phyloP scores from a whole-genome alignment of 257 asterid genomes.

The Salvia miltiorrhiza region DNA sequence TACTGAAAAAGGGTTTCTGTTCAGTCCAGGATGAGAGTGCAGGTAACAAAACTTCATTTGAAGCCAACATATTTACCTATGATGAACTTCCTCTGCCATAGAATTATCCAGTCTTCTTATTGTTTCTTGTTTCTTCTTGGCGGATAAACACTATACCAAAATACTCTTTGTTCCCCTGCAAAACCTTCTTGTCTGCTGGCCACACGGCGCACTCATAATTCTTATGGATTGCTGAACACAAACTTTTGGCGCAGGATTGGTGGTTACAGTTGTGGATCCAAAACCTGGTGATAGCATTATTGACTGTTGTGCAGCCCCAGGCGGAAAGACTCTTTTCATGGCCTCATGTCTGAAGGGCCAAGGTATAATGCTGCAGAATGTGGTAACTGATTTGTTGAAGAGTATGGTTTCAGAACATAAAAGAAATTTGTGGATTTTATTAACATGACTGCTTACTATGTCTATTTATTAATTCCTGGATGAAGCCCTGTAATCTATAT shows the following conservation, averaged over 20 bases:
- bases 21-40: slow-evolving; percentile 99
- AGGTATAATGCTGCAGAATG: slow-evolving; percentile 39
- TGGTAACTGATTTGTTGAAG: background rate
- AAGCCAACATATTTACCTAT: background rate
- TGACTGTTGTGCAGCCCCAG: slow-evolving; percentile 99
- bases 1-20: slow-evolving; percentile 75
- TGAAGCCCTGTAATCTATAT: background rate
- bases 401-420: too few relatives aligned
- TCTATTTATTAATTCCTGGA: background rate
- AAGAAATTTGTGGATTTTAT: too few relatives aligned
- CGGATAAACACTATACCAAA: background rate
- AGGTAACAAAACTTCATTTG: slow-evolving; percentile 40
- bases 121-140: background rate
- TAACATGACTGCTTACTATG: too few relatives aligned
- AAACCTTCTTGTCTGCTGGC: background rate
- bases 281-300: slow-evolving; percentile 80
- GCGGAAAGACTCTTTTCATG: slow-evolving; percentile 95
- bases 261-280: slow-evolving; percentile 75
- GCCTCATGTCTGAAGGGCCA: slow-evolving; percentile 74
- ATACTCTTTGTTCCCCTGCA: background rate
- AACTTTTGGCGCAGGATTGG: slow-evolving; percentile 59
- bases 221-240: slow-evolving; percentile 1
- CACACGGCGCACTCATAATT: background rate
- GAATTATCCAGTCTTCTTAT: background rate
- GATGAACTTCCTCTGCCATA: background rate